Conservation (phyloP, 2,329 filamentous ascomycete genomes). For the Botrytis fabae region DNA sequence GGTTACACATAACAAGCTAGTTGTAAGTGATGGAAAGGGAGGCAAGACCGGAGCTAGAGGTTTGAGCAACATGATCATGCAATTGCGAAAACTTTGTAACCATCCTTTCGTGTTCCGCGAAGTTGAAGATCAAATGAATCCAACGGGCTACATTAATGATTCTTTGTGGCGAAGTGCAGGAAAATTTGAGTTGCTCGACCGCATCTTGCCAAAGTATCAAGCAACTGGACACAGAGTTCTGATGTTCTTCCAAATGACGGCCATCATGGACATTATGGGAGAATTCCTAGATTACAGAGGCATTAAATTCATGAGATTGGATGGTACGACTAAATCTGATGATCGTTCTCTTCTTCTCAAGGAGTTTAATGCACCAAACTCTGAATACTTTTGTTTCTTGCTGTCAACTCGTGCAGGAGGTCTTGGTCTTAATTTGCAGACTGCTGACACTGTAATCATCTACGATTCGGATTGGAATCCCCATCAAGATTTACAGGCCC, state of each 20-base stretch:
- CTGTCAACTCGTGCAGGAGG: conserved; percentile 98
- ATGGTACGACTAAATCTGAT: conserved; percentile 96
- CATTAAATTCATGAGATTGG: conserved; percentile 84
- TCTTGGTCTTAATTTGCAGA: conserved; percentile 94
- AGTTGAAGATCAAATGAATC: conserved; percentile 98
- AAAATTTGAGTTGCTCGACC: conserved; percentile 94
- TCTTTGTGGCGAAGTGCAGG: conserved; percentile 92
- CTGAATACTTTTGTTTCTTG: conserved; percentile 95
- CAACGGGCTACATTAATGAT: conserved; percentile 83
- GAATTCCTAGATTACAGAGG: conserved; percentile 87
- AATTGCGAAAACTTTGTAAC: conserved; percentile 96
- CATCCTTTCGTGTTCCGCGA: conserved; percentile 98
- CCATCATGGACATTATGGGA: conserved; percentile 99
- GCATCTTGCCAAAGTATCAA: conserved; percentile 90
- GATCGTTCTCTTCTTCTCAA: conserved; percentile 89
- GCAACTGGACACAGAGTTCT: conserved; percentile 89
- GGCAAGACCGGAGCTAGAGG: conserved; percentile 93
- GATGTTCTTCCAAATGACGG: conserved; percentile 99
- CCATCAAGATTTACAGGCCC: conserved; percentile 97
- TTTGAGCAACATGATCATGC: conserved; percentile 99
- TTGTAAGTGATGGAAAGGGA: conserved; percentile 91
- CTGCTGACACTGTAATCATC: conserved; percentile 98
- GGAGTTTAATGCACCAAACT: conserved; percentile 85
- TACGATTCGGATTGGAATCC: conserved; percentile 99
- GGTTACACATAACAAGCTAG: conserved; percentile 90